Evolutionary conservation across 2,329 filamentous ascomycete species (phyloP).

Genomic region (Ascochyta viciae-villosae): DNA sequence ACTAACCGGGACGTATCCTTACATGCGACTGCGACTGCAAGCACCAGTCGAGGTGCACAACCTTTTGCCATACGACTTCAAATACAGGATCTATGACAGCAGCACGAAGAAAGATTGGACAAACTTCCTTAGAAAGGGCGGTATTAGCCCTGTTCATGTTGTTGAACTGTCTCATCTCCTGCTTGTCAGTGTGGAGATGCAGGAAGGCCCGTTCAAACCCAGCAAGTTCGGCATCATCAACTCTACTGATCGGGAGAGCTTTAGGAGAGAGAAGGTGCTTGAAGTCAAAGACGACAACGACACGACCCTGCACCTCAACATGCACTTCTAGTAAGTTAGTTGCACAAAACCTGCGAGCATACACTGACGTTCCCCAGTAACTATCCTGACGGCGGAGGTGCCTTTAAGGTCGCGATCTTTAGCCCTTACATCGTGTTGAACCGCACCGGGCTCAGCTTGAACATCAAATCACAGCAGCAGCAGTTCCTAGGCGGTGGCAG

Average conservation of each 20-base stretch:
- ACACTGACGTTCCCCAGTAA: constrained; percentile 50
- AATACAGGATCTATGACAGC: constrained; percentile 98
- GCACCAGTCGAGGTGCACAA: constrained; percentile 96
- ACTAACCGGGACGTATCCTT: constrained; percentile 83
- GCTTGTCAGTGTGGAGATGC: constrained; percentile 92
- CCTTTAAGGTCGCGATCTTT: constrained; percentile 94
- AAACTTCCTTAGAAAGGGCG: constrained; percentile 95
- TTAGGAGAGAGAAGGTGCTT: constrained; percentile 79
- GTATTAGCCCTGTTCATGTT: constrained; percentile 95
- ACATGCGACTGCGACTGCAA: constrained; percentile 91
- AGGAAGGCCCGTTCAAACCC: constrained; percentile 91
- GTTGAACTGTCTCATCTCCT: constrained; percentile 94
- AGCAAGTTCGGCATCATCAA: constrained; percentile 99
- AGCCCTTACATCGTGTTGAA: constrained; percentile 95
- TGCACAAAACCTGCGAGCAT: constrained; percentile 17
- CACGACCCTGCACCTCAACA: constrained; percentile 77
- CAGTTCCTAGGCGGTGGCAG: constrained; percentile 14
- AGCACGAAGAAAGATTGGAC: constrained; percentile 99
- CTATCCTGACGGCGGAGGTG: constrained; percentile 89
- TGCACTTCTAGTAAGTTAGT: constrained; percentile 79
- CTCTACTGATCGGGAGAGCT: constrained; percentile 84
- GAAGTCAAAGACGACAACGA: constrained; percentile 85
- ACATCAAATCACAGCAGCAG: constrained; percentile 80
- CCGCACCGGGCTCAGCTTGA: constrained; percentile 88
- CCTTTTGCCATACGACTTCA: constrained; percentile 95